Percentiles rank a stretch among this genome's conserved stretches.
phyloP scores from a whole-genome alignment of 768 basidiomycete genomes.

The Psilocybe tampanensis region DNA sequence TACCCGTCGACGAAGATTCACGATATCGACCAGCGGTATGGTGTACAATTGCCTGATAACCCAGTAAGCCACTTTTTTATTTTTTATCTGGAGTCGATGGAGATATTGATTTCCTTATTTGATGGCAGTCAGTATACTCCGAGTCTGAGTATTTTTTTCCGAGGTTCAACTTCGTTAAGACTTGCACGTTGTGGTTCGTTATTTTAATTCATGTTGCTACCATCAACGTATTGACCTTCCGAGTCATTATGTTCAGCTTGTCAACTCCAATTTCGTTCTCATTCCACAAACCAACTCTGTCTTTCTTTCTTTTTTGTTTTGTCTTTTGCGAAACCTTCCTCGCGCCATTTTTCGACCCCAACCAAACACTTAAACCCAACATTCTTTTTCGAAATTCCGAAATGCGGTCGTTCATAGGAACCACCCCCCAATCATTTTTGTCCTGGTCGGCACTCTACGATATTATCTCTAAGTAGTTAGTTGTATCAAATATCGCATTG shows the following conservation, averaged over 20 bases:
- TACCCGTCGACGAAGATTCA: conserved; percentile 3
- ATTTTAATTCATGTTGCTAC: neutral
- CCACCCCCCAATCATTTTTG: neutral
- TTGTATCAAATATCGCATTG: neutral
- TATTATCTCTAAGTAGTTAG: conserved; percentile 3
- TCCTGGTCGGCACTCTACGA: neutral
- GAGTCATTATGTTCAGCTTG: neutral
- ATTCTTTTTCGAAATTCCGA: too few relatives aligned
- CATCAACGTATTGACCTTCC: neutral
- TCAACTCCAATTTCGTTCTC: neutral
- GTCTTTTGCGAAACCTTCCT: neutral
- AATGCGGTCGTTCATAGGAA: too few relatives aligned
- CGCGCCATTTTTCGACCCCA: neutral
- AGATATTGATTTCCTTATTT: neutral
- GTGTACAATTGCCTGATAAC: conserved; percentile 1
- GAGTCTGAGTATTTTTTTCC: neutral
- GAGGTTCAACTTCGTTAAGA: neutral
- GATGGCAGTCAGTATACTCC: neutral
- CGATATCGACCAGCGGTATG: neutral
- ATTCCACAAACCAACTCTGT: too few relatives aligned
- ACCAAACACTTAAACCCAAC: too few relatives aligned
- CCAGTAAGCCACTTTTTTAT: neutral
- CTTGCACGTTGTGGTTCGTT: neutral
- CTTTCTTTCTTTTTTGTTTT: neutral
- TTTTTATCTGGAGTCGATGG: too few relatives aligned